Base-by-base conservation (phyloP, 1,284 basidiomycete species). In the Boletus calvinii region DNA sequence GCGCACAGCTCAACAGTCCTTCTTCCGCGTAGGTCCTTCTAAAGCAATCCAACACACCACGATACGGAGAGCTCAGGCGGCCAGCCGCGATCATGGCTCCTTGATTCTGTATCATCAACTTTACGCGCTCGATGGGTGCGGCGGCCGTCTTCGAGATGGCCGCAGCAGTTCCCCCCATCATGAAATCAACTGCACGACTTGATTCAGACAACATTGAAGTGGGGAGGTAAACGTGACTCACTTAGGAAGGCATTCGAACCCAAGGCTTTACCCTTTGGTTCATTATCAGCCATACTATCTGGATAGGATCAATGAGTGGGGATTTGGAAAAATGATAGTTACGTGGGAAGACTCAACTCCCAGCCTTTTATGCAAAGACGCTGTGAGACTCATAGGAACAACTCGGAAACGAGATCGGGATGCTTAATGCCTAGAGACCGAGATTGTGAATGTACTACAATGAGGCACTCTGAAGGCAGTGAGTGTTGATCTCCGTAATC, bases 111-210 rank as follows among this genome's bases (percentile, higher is more conserved):
- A 85, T 81, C 63, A 85, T 72, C 59, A 86, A 69, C 73, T 81
- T 87, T 68, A 87, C 81, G 59, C 85, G 82, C 73, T 87, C 85
- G 56, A 87, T 87, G 64, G 85, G 85, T 54, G 85, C 85, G 37
- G 84, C 84, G 52, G 76, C 78, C 40, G 84, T 87, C 75, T 87
- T 87, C 61, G 84, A 80, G 68, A 85, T 83, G 56, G 81, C 68
- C 29, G 75, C 75, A 41, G 76, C 75, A 11, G 75, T 75, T 42
- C 77, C 77, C 46, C 76, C 77, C 76, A 77, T 77, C 69, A 78
- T 66, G 64, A 77, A 78, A 61, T 77, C 74, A 51, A 72, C 76
- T 77, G 34, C 1, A 50, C 10, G 12, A 20, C 2, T 4, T 29
- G 26, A 30, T 31, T 58, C 20, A 60, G 46, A 46, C 34, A 37